phyloP scores from a whole-genome alignment of 1,284 basidiomycete genomes.

The Puccinia horiana region DNA sequence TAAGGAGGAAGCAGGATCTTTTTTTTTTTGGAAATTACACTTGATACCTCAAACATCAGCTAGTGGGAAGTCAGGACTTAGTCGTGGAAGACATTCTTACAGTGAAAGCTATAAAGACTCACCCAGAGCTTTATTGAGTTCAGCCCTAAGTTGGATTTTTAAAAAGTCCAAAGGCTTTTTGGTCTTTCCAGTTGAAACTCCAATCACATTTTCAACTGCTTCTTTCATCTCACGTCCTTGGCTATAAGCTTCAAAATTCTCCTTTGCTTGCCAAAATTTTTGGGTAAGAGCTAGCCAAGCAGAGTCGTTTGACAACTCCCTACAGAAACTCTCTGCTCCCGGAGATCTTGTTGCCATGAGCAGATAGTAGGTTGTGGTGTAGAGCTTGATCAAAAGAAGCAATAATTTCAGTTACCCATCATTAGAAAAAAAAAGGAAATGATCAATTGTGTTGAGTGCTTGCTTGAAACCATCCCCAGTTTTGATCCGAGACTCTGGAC shows the following conservation, averaged over 20 bases:
- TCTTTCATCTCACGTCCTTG: neutral
- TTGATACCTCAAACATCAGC: no score
- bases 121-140: no score
- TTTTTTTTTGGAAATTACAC: no score
- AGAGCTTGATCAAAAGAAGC: neutral
- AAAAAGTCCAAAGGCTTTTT: no score
- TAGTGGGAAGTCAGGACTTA: no score
- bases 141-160: no score
- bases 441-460: neutral
- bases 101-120: no score
- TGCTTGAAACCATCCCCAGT: neutral
- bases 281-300: neutral
- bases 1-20: no score
- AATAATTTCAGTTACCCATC: neutral
- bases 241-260: neutral
- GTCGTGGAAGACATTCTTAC: no score
- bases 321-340: neutral
- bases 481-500: neutral
- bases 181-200: no score
- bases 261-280: neutral
- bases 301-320: neutral
- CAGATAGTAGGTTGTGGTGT: neutral
- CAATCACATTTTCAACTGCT: neutral
- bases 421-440: neutral
- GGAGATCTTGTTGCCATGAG: neutral